These are phyloP conservation scores for Chimonanthus salicifolius DNA, from an alignment of 164 flowering plant genomes.

Conservation along the genomic window DNA sequence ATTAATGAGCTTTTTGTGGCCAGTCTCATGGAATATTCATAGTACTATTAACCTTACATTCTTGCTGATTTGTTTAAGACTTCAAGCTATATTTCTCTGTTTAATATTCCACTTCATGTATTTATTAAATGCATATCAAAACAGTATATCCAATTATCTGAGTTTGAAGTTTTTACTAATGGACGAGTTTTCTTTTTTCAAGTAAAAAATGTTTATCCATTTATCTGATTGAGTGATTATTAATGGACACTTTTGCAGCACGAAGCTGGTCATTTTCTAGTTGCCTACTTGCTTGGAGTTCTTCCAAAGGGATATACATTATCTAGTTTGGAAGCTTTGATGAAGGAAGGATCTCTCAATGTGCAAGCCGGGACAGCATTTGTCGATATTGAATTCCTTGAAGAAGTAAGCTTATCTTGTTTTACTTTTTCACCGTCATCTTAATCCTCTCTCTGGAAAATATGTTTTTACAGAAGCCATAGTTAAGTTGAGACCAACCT, in stretches of 20 bases:
- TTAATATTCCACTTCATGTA: neutral
- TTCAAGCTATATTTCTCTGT: neutral
- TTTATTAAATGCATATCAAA: neutral
- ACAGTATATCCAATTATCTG: neutral
- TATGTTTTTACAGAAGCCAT: no score
- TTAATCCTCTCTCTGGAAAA: no score
- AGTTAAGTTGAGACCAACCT: no score
- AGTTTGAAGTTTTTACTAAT: neutral
- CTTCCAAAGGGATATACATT: constrained; percentile 83
- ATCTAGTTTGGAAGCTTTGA: constrained; percentile 71
- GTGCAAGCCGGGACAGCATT: constrained; percentile 96
- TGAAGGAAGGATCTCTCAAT: constrained; percentile 83
- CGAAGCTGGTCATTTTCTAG: constrained; percentile 95
- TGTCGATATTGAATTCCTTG: constrained; percentile 85
- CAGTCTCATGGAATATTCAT: neutral
- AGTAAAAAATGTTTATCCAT: neutral
- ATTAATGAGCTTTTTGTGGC: neutral
- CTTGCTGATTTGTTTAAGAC: neutral
- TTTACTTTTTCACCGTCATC: no score
- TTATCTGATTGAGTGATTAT: neutral
- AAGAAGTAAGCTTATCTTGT: constrained; percentile 54
- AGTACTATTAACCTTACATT: neutral
- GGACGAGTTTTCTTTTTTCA: neutral
- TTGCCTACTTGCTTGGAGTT: constrained; percentile 86
- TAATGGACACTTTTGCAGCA: constrained; percentile 47